Evolutionary conservation across 305 asterid species (phyloP), one percentile per base, ranked within the genome.

Genomic region (Andrographis paniculata): DNA sequence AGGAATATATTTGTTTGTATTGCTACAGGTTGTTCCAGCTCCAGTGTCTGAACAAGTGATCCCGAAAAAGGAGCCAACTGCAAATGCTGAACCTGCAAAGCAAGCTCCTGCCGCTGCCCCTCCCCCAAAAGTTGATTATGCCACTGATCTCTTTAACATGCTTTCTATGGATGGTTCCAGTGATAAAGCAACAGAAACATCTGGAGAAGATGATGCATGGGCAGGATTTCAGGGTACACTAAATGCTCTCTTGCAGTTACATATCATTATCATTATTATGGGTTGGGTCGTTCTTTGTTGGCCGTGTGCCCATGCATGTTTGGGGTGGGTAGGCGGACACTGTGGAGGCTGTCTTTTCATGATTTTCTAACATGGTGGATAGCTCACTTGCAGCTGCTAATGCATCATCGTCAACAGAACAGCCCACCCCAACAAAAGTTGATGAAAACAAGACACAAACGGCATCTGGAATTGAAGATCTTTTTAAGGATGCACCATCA

Each of bases 171-270:
- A 92, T 56, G 76, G 55, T 55, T 58, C 94, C 56, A 69, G 52
- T 64, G 93, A 76, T 60, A 77, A 66, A 66, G 72, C 74, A 50
- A 54, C 77, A 9, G 79, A 45, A 55, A 77, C 71, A 57, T 69
- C 88, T 45, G 70, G 72, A 15, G 99, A 84, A 48, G 97, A 87
- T 50, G 73, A 66, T 70, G 12, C 75, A 40, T 87, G 99, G 99
- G 95, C 93, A 52, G 94, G 94, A 59, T 91, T 91, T 67, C 99
- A 91, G 71, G 75, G 99, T 91, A 91, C 16, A 89, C 70, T 58
- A 33, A 50, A 50, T 37, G 30, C 11, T 44, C 53, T 38, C 41
- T 28, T 51, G 52, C 53, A 5, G n/a, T 20, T 42, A 37, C 19
- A 5, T 48, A 24, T 13, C 14, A n/a, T n/a, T n/a, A n/a, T n/a